Evolutionary conservation across 2,329 filamentous ascomycete species (phyloP).

Genomic region (Colletotrichum horii): DNA sequence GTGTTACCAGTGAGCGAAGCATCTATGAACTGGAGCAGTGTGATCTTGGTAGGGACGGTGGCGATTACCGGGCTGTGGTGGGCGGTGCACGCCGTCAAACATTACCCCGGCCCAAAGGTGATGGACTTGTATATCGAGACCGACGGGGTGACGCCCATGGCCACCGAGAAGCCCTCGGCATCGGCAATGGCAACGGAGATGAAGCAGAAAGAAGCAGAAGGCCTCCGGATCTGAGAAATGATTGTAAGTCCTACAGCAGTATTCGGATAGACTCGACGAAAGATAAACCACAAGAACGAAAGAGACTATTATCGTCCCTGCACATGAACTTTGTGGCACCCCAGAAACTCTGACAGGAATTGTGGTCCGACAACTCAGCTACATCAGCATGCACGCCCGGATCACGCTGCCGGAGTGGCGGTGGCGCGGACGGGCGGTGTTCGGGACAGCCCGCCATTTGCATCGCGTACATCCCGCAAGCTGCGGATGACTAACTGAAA

Average conservation of each 20-base stretch:
- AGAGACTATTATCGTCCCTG: background rate
- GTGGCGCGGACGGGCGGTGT: background rate
- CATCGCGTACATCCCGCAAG: background rate
- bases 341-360: background rate
- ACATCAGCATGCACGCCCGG: background rate
- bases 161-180: conserved; percentile 4
- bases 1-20: conserved; percentile 43
- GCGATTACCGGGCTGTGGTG: conserved; percentile 54
- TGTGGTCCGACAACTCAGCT: background rate
- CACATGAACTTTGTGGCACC: background rate
- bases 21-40: conserved; percentile 59
- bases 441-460: background rate
- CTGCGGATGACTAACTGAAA: background rate
- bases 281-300: background rate
- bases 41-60: conserved; percentile 56
- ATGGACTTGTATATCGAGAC: conserved; percentile 48
- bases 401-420: background rate
- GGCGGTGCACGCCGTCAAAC: conserved; percentile 47
- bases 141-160: conserved; percentile 1
- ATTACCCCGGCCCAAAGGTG: conserved; percentile 58
- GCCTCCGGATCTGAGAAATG: background rate
- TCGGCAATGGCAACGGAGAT: conserved; percentile 1
- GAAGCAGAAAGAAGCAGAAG: background rate
- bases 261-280: background rate
- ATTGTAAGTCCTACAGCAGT: background rate